A percentile compares a stretch with the other conserved stretches of the same genome.
These are phyloP conservation scores for Boletus sp. DNA, from an alignment of 768 basidiomycete species.

Conservation along the genomic window DNA sequence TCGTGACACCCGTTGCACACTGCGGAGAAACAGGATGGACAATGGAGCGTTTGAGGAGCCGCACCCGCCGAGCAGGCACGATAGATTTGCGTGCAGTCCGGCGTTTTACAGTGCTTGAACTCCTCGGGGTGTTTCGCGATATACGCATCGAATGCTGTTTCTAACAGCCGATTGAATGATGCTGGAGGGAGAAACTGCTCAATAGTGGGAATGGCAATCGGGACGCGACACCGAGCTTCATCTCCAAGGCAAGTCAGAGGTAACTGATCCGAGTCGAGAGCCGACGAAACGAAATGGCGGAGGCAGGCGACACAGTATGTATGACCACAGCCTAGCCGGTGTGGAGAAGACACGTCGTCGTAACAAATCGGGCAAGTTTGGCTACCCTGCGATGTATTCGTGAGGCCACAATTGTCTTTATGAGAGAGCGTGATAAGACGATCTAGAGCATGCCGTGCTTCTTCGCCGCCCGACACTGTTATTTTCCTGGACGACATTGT, in stretches of 20 bases:
- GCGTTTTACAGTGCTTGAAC: slow-evolving; percentile 72
- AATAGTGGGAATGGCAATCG: slow-evolving; percentile 51
- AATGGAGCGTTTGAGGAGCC: slow-evolving; percentile 42
- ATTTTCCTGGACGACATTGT: slow-evolving; percentile 41
- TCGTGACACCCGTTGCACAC: slow-evolving; percentile 64
- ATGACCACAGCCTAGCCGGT: slow-evolving; percentile 59
- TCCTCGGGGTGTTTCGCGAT: slow-evolving; percentile 56
- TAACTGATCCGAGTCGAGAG: slow-evolving; percentile 53
- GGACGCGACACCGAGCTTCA: slow-evolving; percentile 52
- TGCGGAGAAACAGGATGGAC: slow-evolving; percentile 62
- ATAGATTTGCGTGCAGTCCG: slow-evolving; percentile 75
- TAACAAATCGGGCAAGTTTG: slow-evolving; percentile 54
- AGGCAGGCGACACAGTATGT: slow-evolving; percentile 63
- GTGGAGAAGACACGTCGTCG: slow-evolving; percentile 41
- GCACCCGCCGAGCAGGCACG: slow-evolving; percentile 44
- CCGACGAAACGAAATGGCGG: slow-evolving; percentile 50
- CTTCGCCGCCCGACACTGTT: slow-evolving; percentile 54
- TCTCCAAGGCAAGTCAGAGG: slow-evolving; percentile 68
- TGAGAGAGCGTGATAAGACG: slow-evolving; percentile 43
- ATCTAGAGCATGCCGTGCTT: slow-evolving; percentile 46
- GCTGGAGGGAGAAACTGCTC: slow-evolving; percentile 45
- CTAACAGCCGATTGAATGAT: slow-evolving; percentile 53
- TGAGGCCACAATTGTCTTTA: slow-evolving; percentile 11
- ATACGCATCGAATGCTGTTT: slow-evolving; percentile 55
- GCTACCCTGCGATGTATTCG: neutral